Evolutionary conservation across 331 rosid genomes (phyloP), one percentile per base, ranked within the genome.

Genomic region (Cydonia oblonga): DNA sequence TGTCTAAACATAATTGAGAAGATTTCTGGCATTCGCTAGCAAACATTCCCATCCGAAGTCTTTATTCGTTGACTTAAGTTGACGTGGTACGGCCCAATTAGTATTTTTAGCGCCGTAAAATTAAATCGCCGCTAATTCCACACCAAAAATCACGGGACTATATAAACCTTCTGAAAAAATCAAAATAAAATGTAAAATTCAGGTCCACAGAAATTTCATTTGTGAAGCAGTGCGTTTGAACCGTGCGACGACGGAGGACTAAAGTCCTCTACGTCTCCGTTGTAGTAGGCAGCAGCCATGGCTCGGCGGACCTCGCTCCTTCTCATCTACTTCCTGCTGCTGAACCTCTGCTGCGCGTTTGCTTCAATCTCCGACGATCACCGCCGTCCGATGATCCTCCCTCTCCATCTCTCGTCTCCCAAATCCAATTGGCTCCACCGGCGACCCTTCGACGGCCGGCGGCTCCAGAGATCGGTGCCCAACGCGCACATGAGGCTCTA

Each of bases 401-500:
- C 84, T 57, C 81, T 72, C 60, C 70, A 73, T 53, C 66, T 75
- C 54, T 80, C 83, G 6, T 23, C 75, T 15, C 66, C 75, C 49
- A 70, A 72, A 26, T 51, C 76, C 23, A 59, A 73, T 23, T 28
- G 66, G 73, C 70, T 26, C 40, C 56, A 52, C 23, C 77, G 70
- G 16, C 81, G 75, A 33, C 56, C 66, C 38, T 78, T 81, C 33
- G 77, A 81, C 30, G 69, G 79, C 58, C 79, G 87, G 26, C 79
- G 70, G 11, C 84, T 81, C 35, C 82, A 75, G 73, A 69, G 75
- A 69, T 76, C 74, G 63, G 84, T 69, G 29, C 67, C 77, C 0
- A 76, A 60, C 76, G 86, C 88, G 46, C 78, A 78, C 68, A 81
- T 84, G 86, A 78, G 88, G 64, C 86, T 81, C 59, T 68, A 81